Percentiles rank a stretch among this genome's conserved stretches.
These are phyloP conservation scores for Plectosphaerella plurivora DNA, from an alignment of 2,329 filamentous ascomycete genomes.

Conservation along the genomic window DNA sequence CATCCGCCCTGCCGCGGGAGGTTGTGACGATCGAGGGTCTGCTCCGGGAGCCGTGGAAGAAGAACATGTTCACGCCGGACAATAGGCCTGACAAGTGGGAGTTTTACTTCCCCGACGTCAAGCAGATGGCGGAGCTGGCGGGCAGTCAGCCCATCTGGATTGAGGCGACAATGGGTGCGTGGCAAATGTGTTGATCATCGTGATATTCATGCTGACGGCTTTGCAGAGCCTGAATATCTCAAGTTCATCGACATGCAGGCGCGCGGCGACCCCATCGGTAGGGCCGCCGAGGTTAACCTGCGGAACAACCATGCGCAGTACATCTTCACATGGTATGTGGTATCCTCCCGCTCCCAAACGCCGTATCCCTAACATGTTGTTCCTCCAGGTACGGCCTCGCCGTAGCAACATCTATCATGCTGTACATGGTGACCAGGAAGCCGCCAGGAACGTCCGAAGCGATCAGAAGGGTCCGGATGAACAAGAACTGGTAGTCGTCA, in stretches of 20 bases:
- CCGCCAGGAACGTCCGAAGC: constrained; percentile 61
- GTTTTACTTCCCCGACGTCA: constrained; percentile 94
- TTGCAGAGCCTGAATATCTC: constrained; percentile 71
- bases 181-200: neutral
- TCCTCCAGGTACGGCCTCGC: constrained; percentile 74
- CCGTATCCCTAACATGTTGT: constrained; percentile 3
- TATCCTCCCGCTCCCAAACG: neutral
- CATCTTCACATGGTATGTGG: constrained; percentile 87
- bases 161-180: constrained; percentile 86
- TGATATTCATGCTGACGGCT: constrained; percentile 4
- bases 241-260: constrained; percentile 69
- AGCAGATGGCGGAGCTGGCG: constrained; percentile 79
- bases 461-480: constrained; percentile 69
- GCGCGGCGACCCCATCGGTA: constrained; percentile 84
- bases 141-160: constrained; percentile 90
- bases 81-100: constrained; percentile 79
- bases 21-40: constrained; percentile 79
- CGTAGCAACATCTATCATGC: constrained; percentile 85
- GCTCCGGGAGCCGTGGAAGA: constrained; percentile 86
- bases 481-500: constrained; percentile 61
- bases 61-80: constrained; percentile 94
- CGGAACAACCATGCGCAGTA: constrained; percentile 98
- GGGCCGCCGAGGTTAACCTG: constrained; percentile 84
- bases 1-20: constrained; percentile 61
- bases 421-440: constrained; percentile 92